A percentile compares a stretch with the other conserved stretches of the same genome.
Evolutionary conservation across 331 rosid genomes (phyloP).

Genomic region (Ulmus americana): DNA sequence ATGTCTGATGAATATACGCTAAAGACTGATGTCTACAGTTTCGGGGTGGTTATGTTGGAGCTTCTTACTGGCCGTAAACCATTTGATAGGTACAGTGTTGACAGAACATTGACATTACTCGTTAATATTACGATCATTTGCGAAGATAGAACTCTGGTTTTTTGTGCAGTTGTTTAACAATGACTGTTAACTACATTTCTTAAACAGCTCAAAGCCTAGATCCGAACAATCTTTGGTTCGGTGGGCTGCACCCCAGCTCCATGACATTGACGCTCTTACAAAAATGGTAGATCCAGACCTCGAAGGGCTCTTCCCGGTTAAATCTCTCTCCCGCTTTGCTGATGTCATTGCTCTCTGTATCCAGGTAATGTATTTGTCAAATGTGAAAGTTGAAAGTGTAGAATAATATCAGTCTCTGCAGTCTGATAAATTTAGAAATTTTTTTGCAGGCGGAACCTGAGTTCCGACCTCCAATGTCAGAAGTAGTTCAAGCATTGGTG

Average conservation of each 20-base stretch:
- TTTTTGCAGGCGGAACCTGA: slow-evolving; percentile 88
- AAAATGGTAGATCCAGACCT: slow-evolving; percentile 95
- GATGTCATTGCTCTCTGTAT: slow-evolving; percentile 94
- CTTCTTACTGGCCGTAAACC: slow-evolving; percentile 92
- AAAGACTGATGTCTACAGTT: slow-evolving; percentile 85
- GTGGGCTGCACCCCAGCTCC: slow-evolving; percentile 99
- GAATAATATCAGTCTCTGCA: background rate
- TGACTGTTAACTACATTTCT: slow-evolving; percentile 20
- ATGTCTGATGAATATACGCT: slow-evolving; percentile 71
- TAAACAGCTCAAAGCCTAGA: slow-evolving; percentile 68
- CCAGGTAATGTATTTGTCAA: slow-evolving; percentile 56
- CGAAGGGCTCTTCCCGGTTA: slow-evolving; percentile 85
- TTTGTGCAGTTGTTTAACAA: slow-evolving; percentile 13
- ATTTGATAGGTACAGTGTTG: slow-evolving; percentile 66
- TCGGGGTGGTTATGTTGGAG: slow-evolving; percentile 96
- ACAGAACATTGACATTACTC: slow-evolving; percentile 2
- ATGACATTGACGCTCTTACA: slow-evolving; percentile 87
- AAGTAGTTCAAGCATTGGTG: slow-evolving; percentile 88
- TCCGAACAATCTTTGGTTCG: slow-evolving; percentile 86
- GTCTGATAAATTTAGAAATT: slow-evolving; percentile 3
- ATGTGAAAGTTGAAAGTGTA: too few relatives aligned
- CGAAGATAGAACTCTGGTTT: slow-evolving; percentile 6
- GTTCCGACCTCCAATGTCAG: slow-evolving; percentile 99
- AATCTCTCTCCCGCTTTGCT: slow-evolving; percentile 97
- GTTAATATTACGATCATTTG: background rate